Percentiles rank a stretch among this genome's conserved stretches.
Evolutionary conservation across 1,284 basidiomycete genomes (phyloP).

Genomic region (Rhodotorula sp.): DNA sequence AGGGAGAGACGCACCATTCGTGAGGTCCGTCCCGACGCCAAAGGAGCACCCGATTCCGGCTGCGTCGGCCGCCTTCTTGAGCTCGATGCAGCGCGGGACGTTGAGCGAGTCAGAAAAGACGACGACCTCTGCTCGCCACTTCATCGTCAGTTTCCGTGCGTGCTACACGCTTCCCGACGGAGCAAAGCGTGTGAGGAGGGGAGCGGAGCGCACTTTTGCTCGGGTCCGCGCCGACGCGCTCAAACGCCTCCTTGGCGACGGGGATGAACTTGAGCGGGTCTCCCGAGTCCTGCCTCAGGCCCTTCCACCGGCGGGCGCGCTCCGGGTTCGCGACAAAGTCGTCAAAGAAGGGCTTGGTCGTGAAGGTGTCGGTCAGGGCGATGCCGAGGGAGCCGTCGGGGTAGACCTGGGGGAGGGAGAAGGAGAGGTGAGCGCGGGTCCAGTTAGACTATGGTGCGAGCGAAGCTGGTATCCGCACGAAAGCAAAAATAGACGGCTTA

Average conservation of each 20-base stretch:
- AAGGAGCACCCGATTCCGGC: conserved; percentile 77
- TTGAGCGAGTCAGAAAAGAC: conserved; percentile 81
- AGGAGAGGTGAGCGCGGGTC: background rate
- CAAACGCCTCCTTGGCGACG: conserved; percentile 69
- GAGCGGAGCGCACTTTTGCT: conserved; percentile 55
- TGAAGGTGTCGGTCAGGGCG: conserved; percentile 91
- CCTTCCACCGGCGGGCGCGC: conserved; percentile 70
- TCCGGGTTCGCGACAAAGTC: conserved; percentile 64
- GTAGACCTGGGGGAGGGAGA: conserved; percentile 46
- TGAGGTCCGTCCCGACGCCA: conserved; percentile 87
- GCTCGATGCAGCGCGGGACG: conserved; percentile 66
- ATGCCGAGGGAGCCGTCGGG: conserved; percentile 59
- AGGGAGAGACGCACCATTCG: conserved; percentile 61
- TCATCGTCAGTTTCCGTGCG: background rate
- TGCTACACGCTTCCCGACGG: background rate
- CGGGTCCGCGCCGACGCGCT: conserved; percentile 65
- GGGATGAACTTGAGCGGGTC: conserved; percentile 77
- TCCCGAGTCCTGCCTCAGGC: conserved; percentile 74
- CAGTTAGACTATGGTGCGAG: background rate
- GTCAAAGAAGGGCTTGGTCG: conserved; percentile 73
- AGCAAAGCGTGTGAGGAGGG: background rate
- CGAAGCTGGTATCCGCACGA: no score
- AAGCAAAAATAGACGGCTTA: conserved; percentile 28
- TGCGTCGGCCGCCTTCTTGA: conserved; percentile 71
- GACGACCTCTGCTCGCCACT: conserved; percentile 58